Base-by-base conservation (phyloP, 2,329 filamentous ascomycete genomes). In the Cercospora sp. region DNA sequence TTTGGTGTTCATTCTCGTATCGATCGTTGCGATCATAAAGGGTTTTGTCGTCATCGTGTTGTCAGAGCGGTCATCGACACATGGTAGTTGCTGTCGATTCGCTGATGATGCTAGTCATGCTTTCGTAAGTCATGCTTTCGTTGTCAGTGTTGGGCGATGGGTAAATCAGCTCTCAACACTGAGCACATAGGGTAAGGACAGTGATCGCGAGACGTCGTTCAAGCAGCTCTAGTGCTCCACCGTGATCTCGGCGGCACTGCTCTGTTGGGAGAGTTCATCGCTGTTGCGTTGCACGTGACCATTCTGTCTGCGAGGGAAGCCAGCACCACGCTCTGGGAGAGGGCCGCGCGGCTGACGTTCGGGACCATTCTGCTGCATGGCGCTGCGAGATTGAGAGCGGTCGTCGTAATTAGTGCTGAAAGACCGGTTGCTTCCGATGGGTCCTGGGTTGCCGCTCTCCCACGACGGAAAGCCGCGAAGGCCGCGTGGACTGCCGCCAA, bases 351-450 rank as follows among this genome's bases (percentile, higher is more conserved):
- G 87, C 76, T 89, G 87, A 71, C 88, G 83, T 73, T 88, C 83
- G 69, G 87, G 87, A 73, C 85, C 80, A 18, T 73, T 71, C 36
- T 58, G 53, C 45, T 72, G 71, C 51, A 77, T 71, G 45, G 75
- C 76, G 68, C 73, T 74, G 66, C 85, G 82, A 72, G 84, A 84
- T 70, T 83, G 82, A 68, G 82, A 82, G 69, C 85, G 83, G 72
- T 84, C 84, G 73, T 89, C 87, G 78, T 85, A 87, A 70, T 80
- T 82, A 64, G 85, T 84, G 77, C 86, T 87, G 78, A 89, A 87
- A 45, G 86, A 84, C 70, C 88, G 84, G 79, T 89, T 88, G 77
- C 88, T 87, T 68, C 88, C 88, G 74, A 90, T 89, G 42, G 88
- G 85, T 28, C 86, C 87, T 66, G 86, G 84, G 74, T 82, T 82